Percentiles rank a stretch among this genome's conserved stretches.
phyloP scores from a whole-genome alignment of 768 basidiomycete genomes.

The Collybiopsis luxurians region DNA sequence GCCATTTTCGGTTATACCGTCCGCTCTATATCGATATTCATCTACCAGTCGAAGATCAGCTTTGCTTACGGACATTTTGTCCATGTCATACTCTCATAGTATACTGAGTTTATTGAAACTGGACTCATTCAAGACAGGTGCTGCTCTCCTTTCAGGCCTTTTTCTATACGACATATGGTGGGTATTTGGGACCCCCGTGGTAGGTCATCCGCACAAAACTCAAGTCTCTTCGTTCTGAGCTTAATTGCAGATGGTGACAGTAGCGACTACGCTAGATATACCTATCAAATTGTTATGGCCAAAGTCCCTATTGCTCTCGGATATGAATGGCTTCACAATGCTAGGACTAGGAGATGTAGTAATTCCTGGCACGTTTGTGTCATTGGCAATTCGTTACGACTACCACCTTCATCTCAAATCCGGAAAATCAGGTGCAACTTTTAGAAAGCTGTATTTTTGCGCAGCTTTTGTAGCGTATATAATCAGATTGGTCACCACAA shows the following conservation, averaged over 20 bases:
- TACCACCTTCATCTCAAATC: constrained; percentile 35
- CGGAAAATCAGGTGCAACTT: constrained; percentile 23
- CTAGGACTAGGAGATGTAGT: constrained; percentile 90
- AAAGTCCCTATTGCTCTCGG: constrained; percentile 53
- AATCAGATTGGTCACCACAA: constrained; percentile 68
- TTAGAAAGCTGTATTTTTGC: constrained; percentile 74
- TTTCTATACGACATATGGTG: constrained; percentile 96
- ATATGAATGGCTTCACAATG: constrained; percentile 72
- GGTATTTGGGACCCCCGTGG: constrained; percentile 88
- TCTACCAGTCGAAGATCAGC: constrained; percentile 51
- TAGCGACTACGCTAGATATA: constrained; percentile 85
- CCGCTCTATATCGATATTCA: constrained; percentile 57
- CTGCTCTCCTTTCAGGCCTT: constrained; percentile 75
- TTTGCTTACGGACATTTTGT: constrained; percentile 71
- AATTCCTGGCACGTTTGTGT: constrained; percentile 61
- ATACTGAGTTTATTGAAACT: constrained; percentile 77
- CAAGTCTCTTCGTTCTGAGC: too few relatives aligned
- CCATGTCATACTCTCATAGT: constrained; percentile 79
- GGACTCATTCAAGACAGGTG: constrained; percentile 88
- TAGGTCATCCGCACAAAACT: too few relatives aligned
- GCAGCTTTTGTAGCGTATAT: constrained; percentile 71
- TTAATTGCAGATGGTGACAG: constrained; percentile 82
- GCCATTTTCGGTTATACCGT: constrained; percentile 62
- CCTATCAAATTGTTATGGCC: constrained; percentile 94
- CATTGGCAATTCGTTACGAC: constrained; percentile 87